These are phyloP conservation scores for Pseudopyrenochaeta lycopersici DNA, from an alignment of 2,329 filamentous ascomycete genomes.

Conservation along the genomic window DNA sequence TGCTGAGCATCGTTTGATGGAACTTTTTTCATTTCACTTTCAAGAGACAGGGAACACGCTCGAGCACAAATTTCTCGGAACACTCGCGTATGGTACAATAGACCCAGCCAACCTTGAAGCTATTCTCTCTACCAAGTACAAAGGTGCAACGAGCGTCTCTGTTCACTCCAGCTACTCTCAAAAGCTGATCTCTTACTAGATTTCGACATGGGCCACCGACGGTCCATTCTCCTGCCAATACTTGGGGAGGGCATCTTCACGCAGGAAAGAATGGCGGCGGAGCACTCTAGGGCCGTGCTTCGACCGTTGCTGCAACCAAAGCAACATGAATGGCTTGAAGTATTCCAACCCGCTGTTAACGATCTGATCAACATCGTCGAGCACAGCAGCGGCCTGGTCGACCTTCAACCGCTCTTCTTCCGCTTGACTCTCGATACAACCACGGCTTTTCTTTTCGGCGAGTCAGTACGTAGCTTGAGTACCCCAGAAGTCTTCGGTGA, in stretches of 20 bases:
- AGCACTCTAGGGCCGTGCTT: constrained; percentile 52
- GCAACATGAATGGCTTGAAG: constrained; percentile 60
- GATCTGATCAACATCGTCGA: constrained; percentile 64
- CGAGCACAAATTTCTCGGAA: constrained; percentile 30
- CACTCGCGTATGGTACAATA: constrained; percentile 28
- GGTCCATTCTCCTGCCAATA: constrained; percentile 45
- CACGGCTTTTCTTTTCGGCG: constrained; percentile 73
- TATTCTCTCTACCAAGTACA: constrained; percentile 28
- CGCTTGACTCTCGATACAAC: constrained; percentile 72
- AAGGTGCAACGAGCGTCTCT: no score
- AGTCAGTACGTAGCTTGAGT: constrained; percentile 44
- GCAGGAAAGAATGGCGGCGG: constrained; percentile 35
- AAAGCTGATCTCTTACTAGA: no score
- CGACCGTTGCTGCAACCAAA: constrained; percentile 57
- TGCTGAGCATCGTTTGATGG: constrained; percentile 32
- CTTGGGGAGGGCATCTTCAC: constrained; percentile 55
- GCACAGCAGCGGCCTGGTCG: constrained; percentile 51
- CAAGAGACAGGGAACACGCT: constrained; percentile 42
- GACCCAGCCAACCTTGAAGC: constrained; percentile 36
- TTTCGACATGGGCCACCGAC: constrained; percentile 49
- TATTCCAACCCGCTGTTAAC: constrained; percentile 66
- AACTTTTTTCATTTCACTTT: constrained; percentile 45
- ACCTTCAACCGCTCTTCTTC: constrained; percentile 71
- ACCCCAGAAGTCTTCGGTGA: constrained; percentile 25
- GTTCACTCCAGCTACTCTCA: neutral